Evolutionary conservation across 306 rosid species (phyloP).

Genomic region (Cicer judaicum): DNA sequence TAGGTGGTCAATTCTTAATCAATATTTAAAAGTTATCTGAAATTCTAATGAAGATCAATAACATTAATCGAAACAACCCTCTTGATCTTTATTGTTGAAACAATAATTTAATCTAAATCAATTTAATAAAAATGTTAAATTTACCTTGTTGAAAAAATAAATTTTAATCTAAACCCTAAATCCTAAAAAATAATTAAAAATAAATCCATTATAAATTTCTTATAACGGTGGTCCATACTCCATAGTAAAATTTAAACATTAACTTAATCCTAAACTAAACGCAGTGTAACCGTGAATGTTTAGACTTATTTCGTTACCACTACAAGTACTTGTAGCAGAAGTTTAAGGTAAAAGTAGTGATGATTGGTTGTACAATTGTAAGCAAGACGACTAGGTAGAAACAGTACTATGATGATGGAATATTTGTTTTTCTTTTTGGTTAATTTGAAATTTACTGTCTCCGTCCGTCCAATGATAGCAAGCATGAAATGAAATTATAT

Average conservation of each 20-base stretch:
- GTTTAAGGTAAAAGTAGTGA: conserved; percentile 44
- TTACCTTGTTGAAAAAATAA: too few species aligned
- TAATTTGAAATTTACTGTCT: conserved; percentile 21
- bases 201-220: too few species aligned
- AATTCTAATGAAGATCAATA: too few species aligned
- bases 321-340: conserved; percentile 12
- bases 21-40: too few species aligned
- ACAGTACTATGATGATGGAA: conserved; percentile 1
- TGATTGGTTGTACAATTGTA: conserved; percentile 39
- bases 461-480: conserved; percentile 6
- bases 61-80: too few species aligned
- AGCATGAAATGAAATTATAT: not conserved
- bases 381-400: conserved; percentile 13
- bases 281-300: not conserved
- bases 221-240: too few species aligned
- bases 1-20: accelerated
- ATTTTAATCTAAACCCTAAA: too few species aligned
- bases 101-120: too few species aligned
- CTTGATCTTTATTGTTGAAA: too few species aligned
- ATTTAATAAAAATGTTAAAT: too few species aligned
- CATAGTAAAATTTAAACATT: too few species aligned
- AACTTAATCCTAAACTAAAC: not conserved
- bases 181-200: too few species aligned
- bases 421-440: conserved; percentile 11
- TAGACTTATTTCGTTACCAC: not conserved